A percentile compares a stretch with the other conserved stretches of the same genome.
Conservation (phyloP, 78 protist species). For the Dictyostelium brefeldianum region DNA sequence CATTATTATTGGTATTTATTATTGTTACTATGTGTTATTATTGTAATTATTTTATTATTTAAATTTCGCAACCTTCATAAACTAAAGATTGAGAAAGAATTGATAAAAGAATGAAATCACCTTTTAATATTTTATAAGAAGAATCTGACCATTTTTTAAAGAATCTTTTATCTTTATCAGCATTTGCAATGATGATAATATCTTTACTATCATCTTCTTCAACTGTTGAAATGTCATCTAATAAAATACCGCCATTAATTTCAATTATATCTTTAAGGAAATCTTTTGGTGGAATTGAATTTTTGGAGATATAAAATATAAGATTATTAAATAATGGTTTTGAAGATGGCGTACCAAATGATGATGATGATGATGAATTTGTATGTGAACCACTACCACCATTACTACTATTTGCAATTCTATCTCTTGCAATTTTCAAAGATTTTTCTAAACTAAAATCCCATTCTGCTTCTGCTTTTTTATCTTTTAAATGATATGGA, state of each 20-base stretch:
- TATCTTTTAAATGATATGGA: not conserved
- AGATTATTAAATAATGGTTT: not conserved
- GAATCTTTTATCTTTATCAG: conserved; percentile 21
- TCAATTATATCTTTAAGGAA: not conserved
- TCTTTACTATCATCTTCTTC: not conserved
- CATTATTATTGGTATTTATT: not conserved
- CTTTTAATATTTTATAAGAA: conserved; percentile 10
- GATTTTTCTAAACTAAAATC: conserved; percentile 15
- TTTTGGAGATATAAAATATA: not conserved
- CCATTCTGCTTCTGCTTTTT: conserved; percentile 55
- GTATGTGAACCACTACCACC: no score
- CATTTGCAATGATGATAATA: not conserved
- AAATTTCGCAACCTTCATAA: not conserved
- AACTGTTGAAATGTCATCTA: not conserved
- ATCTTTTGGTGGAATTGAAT: conserved; percentile 30
- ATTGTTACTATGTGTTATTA: not conserved
- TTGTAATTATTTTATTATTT: not conserved
- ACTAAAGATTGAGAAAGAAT: conserved; percentile 12
- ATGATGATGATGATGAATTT: no score
- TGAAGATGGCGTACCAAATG: not conserved
- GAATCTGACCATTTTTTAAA: conserved; percentile 12
- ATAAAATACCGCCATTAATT: not conserved
- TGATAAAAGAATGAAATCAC: conserved; percentile 48
- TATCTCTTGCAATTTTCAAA: conserved; percentile 4
- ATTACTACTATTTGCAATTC: not conserved